phyloP scores from a whole-genome alignment of 371 early-diverging fungal species.

The Apophysomyces variabilis region DNA sequence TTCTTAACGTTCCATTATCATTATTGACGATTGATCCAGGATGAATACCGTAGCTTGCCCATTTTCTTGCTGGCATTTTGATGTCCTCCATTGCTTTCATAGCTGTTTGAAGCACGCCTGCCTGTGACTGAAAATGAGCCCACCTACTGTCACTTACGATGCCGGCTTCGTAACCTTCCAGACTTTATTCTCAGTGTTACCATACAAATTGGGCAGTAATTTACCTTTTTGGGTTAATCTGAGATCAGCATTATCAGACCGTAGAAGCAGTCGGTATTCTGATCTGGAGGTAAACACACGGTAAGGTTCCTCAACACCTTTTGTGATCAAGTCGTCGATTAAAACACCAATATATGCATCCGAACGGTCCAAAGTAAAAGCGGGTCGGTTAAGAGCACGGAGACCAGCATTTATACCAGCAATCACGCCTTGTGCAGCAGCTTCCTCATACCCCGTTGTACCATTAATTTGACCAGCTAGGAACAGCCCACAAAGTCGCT shows the following conservation, averaged over 20 bases:
- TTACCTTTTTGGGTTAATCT: constrained; percentile 71
- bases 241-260: constrained; percentile 85
- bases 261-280: constrained; percentile 77
- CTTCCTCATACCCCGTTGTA: constrained; percentile 90
- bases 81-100: constrained; percentile 45
- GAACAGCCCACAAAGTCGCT: constrained; percentile 76
- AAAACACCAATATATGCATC: constrained; percentile 89
- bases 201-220: background rate
- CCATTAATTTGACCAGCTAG: constrained; percentile 91
- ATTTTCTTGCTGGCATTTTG: constrained; percentile 52
- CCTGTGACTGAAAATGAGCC: constrained; percentile 39
- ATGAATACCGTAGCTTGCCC: constrained; percentile 56
- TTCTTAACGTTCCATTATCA: constrained; percentile 59
- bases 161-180: constrained; percentile 55
- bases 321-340: constrained; percentile 84
- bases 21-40: constrained; percentile 25
- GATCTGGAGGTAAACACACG: constrained; percentile 86
- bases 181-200: background rate
- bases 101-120: constrained; percentile 41
- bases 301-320: constrained; percentile 88
- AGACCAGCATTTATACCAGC: constrained; percentile 87
- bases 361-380: constrained; percentile 75
- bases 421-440: constrained; percentile 85
- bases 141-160: constrained; percentile 56
- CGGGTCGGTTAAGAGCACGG: constrained; percentile 50